phyloP scores from a whole-genome alignment of 768 basidiomycete genomes.

The Lyophyllum decastes region DNA sequence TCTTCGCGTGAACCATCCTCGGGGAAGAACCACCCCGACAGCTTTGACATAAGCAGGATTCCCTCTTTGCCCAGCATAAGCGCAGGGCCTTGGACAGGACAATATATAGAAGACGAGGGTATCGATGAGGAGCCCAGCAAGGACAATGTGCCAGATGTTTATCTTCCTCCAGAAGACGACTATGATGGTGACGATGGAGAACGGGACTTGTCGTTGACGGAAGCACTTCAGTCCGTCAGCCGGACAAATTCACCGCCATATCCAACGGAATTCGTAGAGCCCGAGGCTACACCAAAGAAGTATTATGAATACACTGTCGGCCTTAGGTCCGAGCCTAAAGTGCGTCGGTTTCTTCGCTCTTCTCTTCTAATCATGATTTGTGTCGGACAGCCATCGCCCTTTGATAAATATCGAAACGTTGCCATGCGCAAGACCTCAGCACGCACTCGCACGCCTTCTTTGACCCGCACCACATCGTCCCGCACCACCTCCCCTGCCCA shows the following conservation, averaged over 20 bases:
- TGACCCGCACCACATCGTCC: slow-evolving; percentile 63
- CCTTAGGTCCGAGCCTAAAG: slow-evolving; percentile 63
- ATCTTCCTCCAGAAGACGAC: slow-evolving; percentile 49
- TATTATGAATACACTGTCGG: slow-evolving; percentile 59
- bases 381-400: slow-evolving; percentile 55
- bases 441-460: slow-evolving; percentile 64
- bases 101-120: slow-evolving; percentile 37
- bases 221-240: slow-evolving; percentile 59
- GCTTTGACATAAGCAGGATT: slow-evolving; percentile 63
- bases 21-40: slow-evolving; percentile 38
- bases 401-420: slow-evolving; percentile 65
- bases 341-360: slow-evolving; percentile 21
- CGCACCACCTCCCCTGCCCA: slow-evolving; percentile 60
- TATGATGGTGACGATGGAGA: slow-evolving; percentile 35
- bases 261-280: slow-evolving; percentile 31
- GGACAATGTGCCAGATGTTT: slow-evolving; percentile 54
- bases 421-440: slow-evolving; percentile 52
- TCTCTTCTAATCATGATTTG: neutral
- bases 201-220: slow-evolving; percentile 52
- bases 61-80: slow-evolving; percentile 50
- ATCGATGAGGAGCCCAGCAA: slow-evolving; percentile 42
- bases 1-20: slow-evolving; percentile 32
- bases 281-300: slow-evolving; percentile 50
- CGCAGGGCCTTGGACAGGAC: slow-evolving; percentile 28
- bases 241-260: slow-evolving; percentile 53